A percentile compares a stretch with the other conserved stretches of the same genome.
Evolutionary conservation across 2,329 filamentous ascomycete genomes (phyloP).

Genomic region (Fonsecaea pedrosoi): DNA sequence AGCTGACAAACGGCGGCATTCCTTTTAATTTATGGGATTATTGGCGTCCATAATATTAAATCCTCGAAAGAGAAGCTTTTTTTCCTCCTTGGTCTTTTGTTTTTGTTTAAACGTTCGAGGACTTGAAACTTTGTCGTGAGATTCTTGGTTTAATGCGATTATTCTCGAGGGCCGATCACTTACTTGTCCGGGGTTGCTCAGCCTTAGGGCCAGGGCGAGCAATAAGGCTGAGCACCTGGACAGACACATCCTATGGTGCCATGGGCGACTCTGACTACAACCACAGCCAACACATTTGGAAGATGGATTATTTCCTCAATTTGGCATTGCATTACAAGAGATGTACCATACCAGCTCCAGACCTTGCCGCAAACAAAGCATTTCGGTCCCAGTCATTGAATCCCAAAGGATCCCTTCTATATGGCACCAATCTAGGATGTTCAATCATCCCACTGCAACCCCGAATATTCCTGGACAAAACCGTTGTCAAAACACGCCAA

Average conservation of each 20-base stretch:
- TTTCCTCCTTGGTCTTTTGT: background rate
- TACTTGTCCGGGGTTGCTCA: too few relatives aligned
- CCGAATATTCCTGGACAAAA: background rate
- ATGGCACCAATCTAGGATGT: background rate
- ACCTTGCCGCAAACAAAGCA: background rate
- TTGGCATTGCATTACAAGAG: slow-evolving; percentile 1
- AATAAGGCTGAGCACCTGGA: background rate
- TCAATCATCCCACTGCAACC: background rate
- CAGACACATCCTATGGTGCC: too few relatives aligned
- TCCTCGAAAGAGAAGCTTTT: too few relatives aligned
- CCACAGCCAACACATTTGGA: too few relatives aligned
- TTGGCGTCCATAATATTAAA: background rate
- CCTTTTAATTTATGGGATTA: background rate
- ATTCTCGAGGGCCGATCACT: too few relatives aligned
- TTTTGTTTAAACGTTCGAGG: background rate
- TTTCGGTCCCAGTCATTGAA: background rate
- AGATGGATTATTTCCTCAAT: background rate
- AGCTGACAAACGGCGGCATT: background rate
- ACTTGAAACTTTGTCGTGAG: too few relatives aligned
- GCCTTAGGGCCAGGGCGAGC: too few relatives aligned
- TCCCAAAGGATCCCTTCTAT: background rate
- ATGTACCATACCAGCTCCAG: background rate
- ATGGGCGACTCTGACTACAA: too few relatives aligned
- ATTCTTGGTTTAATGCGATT: too few relatives aligned
- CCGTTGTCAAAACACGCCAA: background rate